Percentiles rank a stretch among this genome's conserved stretches.
Conservation (phyloP, 2,329 filamentous ascomycete genomes). For the Stachybotrys chartarum region DNA sequence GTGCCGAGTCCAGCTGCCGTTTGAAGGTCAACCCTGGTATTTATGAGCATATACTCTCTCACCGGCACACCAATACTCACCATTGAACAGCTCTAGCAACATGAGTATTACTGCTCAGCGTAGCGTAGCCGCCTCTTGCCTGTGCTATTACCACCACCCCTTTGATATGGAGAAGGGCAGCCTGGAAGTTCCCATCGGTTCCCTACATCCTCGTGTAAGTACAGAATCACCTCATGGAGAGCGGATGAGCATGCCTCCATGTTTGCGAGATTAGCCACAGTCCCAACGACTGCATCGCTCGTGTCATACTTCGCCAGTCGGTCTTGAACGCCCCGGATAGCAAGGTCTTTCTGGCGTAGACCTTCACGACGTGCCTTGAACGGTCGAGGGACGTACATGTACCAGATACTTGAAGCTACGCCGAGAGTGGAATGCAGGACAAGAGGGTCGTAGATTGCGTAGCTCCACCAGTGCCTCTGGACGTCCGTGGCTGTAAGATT, state of each 20-base stretch:
- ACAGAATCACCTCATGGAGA: background rate
- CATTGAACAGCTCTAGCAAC: conserved; percentile 7
- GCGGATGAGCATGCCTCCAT: conserved; percentile 3
- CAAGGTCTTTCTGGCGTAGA: conserved; percentile 5
- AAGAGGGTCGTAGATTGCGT: conserved; percentile 6
- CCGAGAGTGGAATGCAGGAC: conserved; percentile 10
- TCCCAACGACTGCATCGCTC: conserved; percentile 4
- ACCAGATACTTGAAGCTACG: conserved; percentile 6
- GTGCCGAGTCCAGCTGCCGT: conserved; percentile 6
- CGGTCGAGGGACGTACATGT: conserved; percentile 2
- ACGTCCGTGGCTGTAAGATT: conserved; percentile 6
- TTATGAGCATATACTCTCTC: background rate
- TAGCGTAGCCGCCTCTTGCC: conserved; percentile 5
- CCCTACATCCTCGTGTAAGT: conserved; percentile 1
- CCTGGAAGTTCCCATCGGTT: conserved; percentile 5
- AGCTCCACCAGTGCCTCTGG: conserved; percentile 11
- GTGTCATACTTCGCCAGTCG: conserved; percentile 1
- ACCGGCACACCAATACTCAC: background rate
- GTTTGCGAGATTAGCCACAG: conserved; percentile 9
- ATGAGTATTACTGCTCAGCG: conserved; percentile 5
- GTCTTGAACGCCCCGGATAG: conserved; percentile 5
- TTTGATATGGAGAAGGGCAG: conserved; percentile 6
- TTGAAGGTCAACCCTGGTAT: conserved; percentile 7
- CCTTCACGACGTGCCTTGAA: conserved; percentile 3
- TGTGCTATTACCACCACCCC: conserved; percentile 5